Evolutionary conservation across 306 rosid genomes (phyloP).

Genomic region (Prunus dulcis): DNA sequence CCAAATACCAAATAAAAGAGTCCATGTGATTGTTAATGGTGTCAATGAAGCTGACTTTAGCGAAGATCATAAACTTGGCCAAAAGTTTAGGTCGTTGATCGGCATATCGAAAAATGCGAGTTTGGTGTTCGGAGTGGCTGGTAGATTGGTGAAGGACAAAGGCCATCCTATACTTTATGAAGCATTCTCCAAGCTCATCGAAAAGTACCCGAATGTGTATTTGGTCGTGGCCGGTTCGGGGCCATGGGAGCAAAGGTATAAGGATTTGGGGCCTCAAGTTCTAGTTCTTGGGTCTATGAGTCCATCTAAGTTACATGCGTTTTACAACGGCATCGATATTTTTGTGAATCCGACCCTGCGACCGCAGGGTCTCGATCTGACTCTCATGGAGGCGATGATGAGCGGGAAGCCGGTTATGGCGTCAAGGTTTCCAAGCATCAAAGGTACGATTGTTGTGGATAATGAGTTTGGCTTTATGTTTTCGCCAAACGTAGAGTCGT

Average conservation of each 20-base stretch:
- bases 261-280: slow-evolving; percentile 68
- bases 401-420: slow-evolving; percentile 84
- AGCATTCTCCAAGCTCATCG: slow-evolving; percentile 60
- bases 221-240: slow-evolving; percentile 89
- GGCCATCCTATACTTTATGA: slow-evolving; percentile 88
- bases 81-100: slow-evolving; percentile 46
- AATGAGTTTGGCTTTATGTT: slow-evolving; percentile 81
- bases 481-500: slow-evolving; percentile 80
- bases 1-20: slow-evolving; percentile 74
- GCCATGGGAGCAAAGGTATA: slow-evolving; percentile 81
- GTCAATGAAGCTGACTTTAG: slow-evolving; percentile 62
- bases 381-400: slow-evolving; percentile 96
- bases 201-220: slow-evolving; percentile 50
- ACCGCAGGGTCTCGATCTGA: slow-evolving; percentile 93
- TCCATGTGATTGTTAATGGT: slow-evolving; percentile 89
- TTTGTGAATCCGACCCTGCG: slow-evolving; percentile 89
- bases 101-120: slow-evolving; percentile 67
- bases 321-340: slow-evolving; percentile 75
- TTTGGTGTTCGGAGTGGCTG: slow-evolving; percentile 86
- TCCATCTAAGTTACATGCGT: slow-evolving; percentile 59
- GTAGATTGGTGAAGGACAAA: slow-evolving; percentile 89
- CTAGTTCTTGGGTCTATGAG: slow-evolving; percentile 78
- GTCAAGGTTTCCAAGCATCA: slow-evolving; percentile 85
- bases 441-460: slow-evolving; percentile 72
- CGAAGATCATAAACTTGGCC: slow-evolving; percentile 48